Conservation (phyloP, 331 rosid species). For the Pyracantha coccinea region DNA sequence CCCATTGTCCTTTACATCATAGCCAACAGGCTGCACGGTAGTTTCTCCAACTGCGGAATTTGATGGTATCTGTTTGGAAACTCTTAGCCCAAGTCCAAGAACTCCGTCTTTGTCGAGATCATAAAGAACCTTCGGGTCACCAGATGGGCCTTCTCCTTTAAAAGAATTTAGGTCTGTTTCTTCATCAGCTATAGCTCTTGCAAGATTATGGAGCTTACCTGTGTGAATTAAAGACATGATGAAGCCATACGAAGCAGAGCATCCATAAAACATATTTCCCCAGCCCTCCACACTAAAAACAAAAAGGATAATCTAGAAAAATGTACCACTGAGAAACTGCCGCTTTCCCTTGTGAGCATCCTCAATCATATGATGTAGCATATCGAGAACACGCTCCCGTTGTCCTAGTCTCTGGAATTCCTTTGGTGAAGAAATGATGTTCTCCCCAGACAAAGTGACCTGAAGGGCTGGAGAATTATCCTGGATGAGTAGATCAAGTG, state of each 20-base stretch:
- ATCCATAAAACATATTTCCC: background rate
- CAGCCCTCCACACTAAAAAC: constrained; percentile 1
- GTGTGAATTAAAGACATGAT: constrained; percentile 17
- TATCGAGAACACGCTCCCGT: constrained; percentile 91
- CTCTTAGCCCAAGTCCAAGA: constrained; percentile 85
- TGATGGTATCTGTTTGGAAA: constrained; percentile 51
- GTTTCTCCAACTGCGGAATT: constrained; percentile 48
- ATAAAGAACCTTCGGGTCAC: constrained; percentile 51
- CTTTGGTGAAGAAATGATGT: constrained; percentile 41
- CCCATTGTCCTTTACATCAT: constrained; percentile 76
- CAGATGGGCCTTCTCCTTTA: constrained; percentile 60
- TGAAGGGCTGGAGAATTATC: constrained; percentile 70
- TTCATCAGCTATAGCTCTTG: constrained; percentile 97
- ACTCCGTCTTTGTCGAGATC: constrained; percentile 61
- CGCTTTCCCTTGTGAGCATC: constrained; percentile 94
- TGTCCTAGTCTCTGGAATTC: constrained; percentile 77
- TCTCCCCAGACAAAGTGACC: constrained; percentile 71
- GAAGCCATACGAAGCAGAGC: background rate
- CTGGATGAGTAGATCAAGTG: constrained; percentile 42
- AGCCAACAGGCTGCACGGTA: constrained; percentile 46
- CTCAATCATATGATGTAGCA: constrained; percentile 96
- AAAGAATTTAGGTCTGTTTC: constrained; percentile 60
- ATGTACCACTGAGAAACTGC: constrained; percentile 89
- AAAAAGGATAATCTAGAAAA: constrained; percentile 6
- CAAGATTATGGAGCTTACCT: constrained; percentile 99